Percentiles rank a stretch among this genome's conserved stretches.
phyloP scores from a whole-genome alignment of 352 stramenopile species.

The Phytophthora multivora region DNA sequence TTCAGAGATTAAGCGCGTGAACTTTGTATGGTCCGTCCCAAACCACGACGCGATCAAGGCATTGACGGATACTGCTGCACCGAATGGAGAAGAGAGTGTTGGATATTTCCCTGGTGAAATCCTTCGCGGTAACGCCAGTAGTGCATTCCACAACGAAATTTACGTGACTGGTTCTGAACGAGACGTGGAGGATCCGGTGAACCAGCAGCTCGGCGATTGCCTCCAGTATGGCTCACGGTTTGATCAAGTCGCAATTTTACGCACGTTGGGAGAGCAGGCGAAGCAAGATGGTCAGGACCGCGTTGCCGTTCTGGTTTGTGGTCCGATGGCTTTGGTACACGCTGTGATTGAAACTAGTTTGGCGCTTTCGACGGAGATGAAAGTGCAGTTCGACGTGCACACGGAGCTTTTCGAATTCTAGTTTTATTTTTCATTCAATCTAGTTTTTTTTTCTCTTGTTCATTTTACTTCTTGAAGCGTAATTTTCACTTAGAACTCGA shows the following conservation, averaged over 20 bases:
- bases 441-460: no score
- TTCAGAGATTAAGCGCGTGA: slow-evolving; percentile 31
- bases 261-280: slow-evolving; percentile 35
- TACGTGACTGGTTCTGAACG: no score
- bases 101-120: no score
- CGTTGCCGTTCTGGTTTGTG: slow-evolving; percentile 51
- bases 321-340: slow-evolving; percentile 33
- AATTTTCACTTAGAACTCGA: no score
- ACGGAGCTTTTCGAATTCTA: slow-evolving; percentile 43
- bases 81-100: slow-evolving; percentile 4
- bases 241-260: slow-evolving; percentile 29
- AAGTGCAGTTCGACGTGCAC: slow-evolving; percentile 50
- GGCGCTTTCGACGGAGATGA: slow-evolving; percentile 26
- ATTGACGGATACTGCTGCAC: slow-evolving; percentile 19
- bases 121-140: no score
- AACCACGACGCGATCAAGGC: slow-evolving; percentile 41
- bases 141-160: no score
- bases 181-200: slow-evolving; percentile 2
- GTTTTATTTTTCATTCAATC: neutral
- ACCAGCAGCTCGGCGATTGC: slow-evolving; percentile 22
- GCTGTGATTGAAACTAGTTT: slow-evolving; percentile 34
- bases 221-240: slow-evolving; percentile 36
- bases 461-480: no score
- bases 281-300: slow-evolving; percentile 31
- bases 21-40: slow-evolving; percentile 54